These are phyloP conservation scores for Saururus chinensis DNA, from an alignment of 164 flowering plant genomes.

Conservation along the genomic window DNA sequence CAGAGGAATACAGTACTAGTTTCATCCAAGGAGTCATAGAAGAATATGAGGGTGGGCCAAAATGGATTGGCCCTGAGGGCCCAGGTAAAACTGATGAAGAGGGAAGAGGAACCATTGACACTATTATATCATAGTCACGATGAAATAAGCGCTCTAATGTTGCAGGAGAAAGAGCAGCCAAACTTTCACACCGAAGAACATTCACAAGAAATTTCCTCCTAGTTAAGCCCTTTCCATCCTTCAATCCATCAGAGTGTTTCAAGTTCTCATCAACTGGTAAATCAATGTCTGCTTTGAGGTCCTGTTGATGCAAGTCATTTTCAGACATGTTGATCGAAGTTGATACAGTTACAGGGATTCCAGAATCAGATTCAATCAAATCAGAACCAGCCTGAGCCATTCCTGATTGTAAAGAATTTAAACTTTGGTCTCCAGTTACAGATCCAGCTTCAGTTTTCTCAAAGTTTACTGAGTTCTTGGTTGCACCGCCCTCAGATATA, in stretches of 20 bases:
- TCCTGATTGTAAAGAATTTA: no score
- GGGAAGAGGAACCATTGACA: conserved; percentile 95
- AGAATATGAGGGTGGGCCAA: conserved; percentile 90
- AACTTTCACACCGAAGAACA: conserved; percentile 96
- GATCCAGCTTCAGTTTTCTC: not conserved
- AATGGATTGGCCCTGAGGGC: conserved; percentile 80
- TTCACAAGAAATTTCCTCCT: conserved; percentile 70
- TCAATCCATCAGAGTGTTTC: conserved; percentile 24
- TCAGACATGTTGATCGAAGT: conserved; percentile 15
- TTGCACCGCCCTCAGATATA: not conserved
- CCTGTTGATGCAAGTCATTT: conserved; percentile 12
- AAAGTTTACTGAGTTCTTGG: not conserved
- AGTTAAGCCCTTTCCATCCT: conserved; percentile 21
- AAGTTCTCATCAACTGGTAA: conserved; percentile 28
- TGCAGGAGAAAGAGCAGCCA: conserved; percentile 76
- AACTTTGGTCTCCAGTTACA: no score
- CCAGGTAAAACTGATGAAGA: conserved; percentile 87
- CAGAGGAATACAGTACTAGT: conserved; percentile 66
- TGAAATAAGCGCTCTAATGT: conserved; percentile 75
- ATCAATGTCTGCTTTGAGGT: conserved; percentile 15
- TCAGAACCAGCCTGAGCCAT: no score
- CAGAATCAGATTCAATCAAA: conserved; percentile 15
- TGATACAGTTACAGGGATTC: conserved; percentile 14
- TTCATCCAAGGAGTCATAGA: conserved; percentile 99
- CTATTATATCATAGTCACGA: conserved; percentile 87